A percentile compares a stretch with the other conserved stretches of the same genome.
These are phyloP conservation scores for Selenicereus undatus DNA, from an alignment of 148 eudicot species.

Conservation along the genomic window DNA sequence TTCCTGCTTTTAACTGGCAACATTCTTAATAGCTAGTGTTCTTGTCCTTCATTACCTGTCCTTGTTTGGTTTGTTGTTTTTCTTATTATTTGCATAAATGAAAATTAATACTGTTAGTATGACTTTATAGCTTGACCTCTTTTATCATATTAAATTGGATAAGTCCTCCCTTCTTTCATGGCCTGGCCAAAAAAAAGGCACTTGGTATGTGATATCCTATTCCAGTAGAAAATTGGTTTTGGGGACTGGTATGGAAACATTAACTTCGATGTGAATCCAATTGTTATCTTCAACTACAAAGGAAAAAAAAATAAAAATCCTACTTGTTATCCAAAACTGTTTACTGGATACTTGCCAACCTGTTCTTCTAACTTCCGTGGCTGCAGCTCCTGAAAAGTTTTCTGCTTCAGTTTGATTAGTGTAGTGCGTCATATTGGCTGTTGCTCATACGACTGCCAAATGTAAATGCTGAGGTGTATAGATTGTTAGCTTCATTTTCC, in stretches of 20 bases:
- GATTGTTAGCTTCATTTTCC: slow-evolving; percentile 12
- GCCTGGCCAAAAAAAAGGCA: too few relatives aligned
- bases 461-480: slow-evolving; percentile 1
- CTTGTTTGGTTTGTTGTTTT: too few relatives aligned
- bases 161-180: too few relatives aligned
- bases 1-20: background rate
- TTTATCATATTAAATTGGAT: too few relatives aligned
- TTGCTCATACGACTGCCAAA: background rate
- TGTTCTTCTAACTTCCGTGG: background rate
- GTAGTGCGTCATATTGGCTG: background rate
- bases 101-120: background rate
- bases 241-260: too few relatives aligned
- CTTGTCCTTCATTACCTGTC: background rate
- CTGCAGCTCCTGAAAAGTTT: background rate
- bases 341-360: background rate
- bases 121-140: background rate
- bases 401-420: background rate
- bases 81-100: background rate
- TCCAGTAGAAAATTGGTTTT: too few relatives aligned
- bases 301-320: too few relatives aligned
- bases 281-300: too few relatives aligned
- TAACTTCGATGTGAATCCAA: too few relatives aligned
- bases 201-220: too few relatives aligned
- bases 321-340: background rate
- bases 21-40: background rate